These are phyloP conservation scores for Phytophthora hibernalis DNA, from an alignment of 352 stramenopile species.

Conservation along the genomic window DNA sequence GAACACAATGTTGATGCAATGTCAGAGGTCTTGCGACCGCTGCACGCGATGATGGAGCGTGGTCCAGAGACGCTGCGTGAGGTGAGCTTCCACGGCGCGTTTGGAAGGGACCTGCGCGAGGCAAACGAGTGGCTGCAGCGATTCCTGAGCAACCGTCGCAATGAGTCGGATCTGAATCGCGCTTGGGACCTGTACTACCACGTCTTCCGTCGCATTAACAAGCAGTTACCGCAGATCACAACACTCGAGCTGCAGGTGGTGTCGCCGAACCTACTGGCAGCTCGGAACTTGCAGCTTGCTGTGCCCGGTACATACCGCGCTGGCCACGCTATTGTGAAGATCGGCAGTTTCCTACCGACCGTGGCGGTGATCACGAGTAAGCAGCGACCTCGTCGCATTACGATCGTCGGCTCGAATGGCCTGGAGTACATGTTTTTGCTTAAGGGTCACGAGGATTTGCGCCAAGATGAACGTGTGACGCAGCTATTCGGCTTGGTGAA, in stretches of 20 bases:
- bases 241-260: constrained; percentile 97
- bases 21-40: constrained; percentile 92
- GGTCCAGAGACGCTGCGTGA: constrained; percentile 83
- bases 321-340: constrained; percentile 75
- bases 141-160: constrained; percentile 64
- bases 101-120: constrained; percentile 92
- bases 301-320: constrained; percentile 94
- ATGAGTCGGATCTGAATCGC: constrained; percentile 91
- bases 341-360: constrained; percentile 90
- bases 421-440: constrained; percentile 99
- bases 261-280: constrained; percentile 93
- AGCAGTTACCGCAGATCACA: constrained; percentile 93
- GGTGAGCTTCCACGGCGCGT: constrained; percentile 88
- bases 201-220: constrained; percentile 94
- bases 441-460: constrained; percentile 99
- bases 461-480: constrained; percentile 99
- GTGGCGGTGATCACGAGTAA: constrained; percentile 98
- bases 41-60: constrained; percentile 95
- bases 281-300: constrained; percentile 94
- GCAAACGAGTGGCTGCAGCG: constrained; percentile 78
- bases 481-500: constrained; percentile 99
- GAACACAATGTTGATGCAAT: constrained; percentile 97
- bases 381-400: constrained; percentile 96
- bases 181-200: constrained; percentile 99
- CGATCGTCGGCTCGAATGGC: constrained; percentile 96